Conservation (phyloP, 148 eudicot genomes). For the Rhododendron molle region DNA sequence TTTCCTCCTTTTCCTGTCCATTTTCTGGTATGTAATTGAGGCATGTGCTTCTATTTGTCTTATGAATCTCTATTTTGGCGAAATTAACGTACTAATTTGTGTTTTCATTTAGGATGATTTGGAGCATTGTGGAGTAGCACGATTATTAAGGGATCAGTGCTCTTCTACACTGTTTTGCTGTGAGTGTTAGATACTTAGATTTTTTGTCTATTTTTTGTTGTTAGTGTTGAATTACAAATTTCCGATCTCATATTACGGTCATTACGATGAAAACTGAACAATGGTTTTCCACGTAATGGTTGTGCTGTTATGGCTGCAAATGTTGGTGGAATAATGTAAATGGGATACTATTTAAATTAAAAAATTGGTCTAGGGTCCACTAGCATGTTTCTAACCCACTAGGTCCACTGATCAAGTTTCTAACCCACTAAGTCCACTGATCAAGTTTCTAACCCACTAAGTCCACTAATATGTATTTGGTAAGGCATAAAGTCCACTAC, state of each 20-base stretch:
- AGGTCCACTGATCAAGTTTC: too few species aligned
- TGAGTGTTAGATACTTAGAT: not conserved
- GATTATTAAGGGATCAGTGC: not conserved
- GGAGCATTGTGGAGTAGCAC: constrained; percentile 32
- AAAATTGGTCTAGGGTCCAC: too few species aligned
- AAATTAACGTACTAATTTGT: constrained; percentile 12
- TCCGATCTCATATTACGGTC: not conserved
- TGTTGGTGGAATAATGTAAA: not conserved
- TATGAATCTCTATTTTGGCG: not conserved
- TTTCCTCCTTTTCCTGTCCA: constrained; percentile 26
- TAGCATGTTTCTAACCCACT: too few species aligned
- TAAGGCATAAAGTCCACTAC: too few species aligned
- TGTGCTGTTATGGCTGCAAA: not conserved
- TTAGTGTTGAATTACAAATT: not conserved
- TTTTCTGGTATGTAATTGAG: constrained; percentile 32
- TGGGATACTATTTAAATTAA: not conserved
- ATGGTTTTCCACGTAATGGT: not conserved
- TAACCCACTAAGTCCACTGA: too few species aligned
- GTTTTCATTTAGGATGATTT: constrained; percentile 39
- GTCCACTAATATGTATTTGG: too few species aligned
- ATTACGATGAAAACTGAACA: not conserved
- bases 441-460: too few species aligned
- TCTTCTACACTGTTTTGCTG: not conserved
- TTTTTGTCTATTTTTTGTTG: not conserved
- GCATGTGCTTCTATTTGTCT: not conserved